Evolutionary conservation across 2,329 filamentous ascomycete species (phyloP).

Genomic region (Colletotrichum salicis): DNA sequence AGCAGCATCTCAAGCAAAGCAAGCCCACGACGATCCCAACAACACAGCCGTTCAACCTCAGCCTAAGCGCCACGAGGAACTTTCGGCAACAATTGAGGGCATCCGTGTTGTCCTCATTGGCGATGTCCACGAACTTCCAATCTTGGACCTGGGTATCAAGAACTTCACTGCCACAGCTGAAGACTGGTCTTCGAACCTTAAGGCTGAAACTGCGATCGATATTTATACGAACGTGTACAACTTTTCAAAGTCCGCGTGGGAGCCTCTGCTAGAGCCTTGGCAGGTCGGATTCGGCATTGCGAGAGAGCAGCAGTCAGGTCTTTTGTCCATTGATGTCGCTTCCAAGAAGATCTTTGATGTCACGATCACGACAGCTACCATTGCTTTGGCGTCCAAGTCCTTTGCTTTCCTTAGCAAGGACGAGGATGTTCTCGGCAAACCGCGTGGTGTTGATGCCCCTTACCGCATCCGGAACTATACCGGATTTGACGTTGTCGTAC

Average conservation of each 20-base stretch:
- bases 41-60: slow-evolving; percentile 32
- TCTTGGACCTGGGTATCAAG: slow-evolving; percentile 93
- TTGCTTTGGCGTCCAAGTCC: slow-evolving; percentile 92
- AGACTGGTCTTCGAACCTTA: slow-evolving; percentile 91
- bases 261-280: slow-evolving; percentile 96
- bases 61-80: slow-evolving; percentile 71
- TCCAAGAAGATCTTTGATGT: slow-evolving; percentile 93
- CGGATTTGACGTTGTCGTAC: slow-evolving; percentile 87
- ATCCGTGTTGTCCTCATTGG: slow-evolving; percentile 94
- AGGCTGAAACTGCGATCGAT: slow-evolving; percentile 88
- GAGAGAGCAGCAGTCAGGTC: slow-evolving; percentile 78
- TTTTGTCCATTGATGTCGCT: slow-evolving; percentile 83
- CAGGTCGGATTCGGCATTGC: slow-evolving; percentile 90
- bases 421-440: slow-evolving; percentile 92
- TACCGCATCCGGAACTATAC: slow-evolving; percentile 96
- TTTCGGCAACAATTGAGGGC: slow-evolving; percentile 87
- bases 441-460: slow-evolving; percentile 88
- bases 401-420: slow-evolving; percentile 88
- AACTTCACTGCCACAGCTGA: slow-evolving; percentile 85
- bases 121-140: slow-evolving; percentile 92
- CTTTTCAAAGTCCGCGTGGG: slow-evolving; percentile 98
- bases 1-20: slow-evolving; percentile 42
- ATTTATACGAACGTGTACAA: slow-evolving; percentile 98
- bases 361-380: slow-evolving; percentile 91
- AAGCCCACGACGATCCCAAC: slow-evolving; percentile 21